Conservation (phyloP, 768 basidiomycete genomes). For the Rhizopogon roseolus region DNA sequence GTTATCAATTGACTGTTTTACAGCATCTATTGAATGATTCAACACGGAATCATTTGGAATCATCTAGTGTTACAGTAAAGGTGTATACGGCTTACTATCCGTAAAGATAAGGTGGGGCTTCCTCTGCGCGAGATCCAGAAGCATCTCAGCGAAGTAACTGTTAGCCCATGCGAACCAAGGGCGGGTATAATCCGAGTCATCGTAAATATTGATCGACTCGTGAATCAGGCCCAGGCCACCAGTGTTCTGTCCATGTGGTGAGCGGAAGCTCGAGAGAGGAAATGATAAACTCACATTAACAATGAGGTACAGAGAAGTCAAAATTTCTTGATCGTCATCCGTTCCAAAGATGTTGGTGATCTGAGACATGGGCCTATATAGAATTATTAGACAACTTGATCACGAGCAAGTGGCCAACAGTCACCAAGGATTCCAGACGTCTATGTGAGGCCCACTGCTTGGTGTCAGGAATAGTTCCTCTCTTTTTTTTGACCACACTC, state of each 20-base stretch:
- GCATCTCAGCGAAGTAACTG: constrained; percentile 81
- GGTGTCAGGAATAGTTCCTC: neutral
- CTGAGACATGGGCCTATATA: constrained; percentile 71
- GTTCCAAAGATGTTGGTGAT: constrained; percentile 72
- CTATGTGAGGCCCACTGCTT: constrained; percentile 69
- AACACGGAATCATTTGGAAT: neutral
- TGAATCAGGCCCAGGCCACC: constrained; percentile 73
- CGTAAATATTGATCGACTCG: constrained; percentile 65
- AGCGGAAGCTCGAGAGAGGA: neutral
- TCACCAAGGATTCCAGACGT: constrained; percentile 68
- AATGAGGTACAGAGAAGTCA: constrained; percentile 55
- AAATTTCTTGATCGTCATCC: constrained; percentile 66
- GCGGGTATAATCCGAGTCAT: constrained; percentile 53
- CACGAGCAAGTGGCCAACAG: neutral
- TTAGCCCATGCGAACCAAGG: constrained; percentile 85
- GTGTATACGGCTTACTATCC: constrained; percentile 48
- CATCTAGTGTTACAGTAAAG: constrained; percentile 32
- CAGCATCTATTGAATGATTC: neutral
- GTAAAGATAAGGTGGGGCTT: constrained; percentile 69
- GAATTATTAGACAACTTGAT: neutral
- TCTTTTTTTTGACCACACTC: constrained; percentile 15
- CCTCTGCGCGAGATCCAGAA: constrained; percentile 68
- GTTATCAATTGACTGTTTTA: no score
- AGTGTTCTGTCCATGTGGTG: constrained; percentile 48
- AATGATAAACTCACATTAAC: constrained; percentile 50